A percentile compares a stretch with the other conserved stretches of the same genome.
These are phyloP conservation scores for Phyllosticta paracitricarpa DNA, from an alignment of 2,329 filamentous ascomycete species.

Conservation along the genomic window DNA sequence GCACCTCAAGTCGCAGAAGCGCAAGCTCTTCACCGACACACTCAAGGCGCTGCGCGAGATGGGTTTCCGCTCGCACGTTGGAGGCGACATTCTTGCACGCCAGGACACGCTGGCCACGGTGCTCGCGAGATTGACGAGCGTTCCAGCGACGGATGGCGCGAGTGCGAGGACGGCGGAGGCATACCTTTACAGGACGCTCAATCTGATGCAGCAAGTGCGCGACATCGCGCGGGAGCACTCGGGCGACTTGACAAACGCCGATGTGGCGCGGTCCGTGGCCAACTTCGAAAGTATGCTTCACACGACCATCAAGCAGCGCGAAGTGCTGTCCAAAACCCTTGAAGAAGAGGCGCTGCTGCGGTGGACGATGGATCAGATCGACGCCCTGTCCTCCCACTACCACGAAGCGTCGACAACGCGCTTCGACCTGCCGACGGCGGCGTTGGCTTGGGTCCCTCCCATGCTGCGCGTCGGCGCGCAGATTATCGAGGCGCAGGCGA, in stretches of 20 bases:
- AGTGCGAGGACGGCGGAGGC: slow-evolving; percentile 46
- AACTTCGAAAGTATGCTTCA: slow-evolving; percentile 79
- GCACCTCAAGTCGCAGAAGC: slow-evolving; percentile 83
- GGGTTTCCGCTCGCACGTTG: slow-evolving; percentile 79
- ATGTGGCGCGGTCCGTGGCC: slow-evolving; percentile 68
- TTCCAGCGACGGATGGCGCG: slow-evolving; percentile 22
- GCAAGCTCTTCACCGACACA: slow-evolving; percentile 81
- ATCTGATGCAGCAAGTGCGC: slow-evolving; percentile 60
- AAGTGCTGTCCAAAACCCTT: slow-evolving; percentile 34
- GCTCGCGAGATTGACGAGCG: slow-evolving; percentile 44
- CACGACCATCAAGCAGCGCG: slow-evolving; percentile 51
- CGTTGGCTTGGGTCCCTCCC: slow-evolving; percentile 52
- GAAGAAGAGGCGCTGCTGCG: slow-evolving; percentile 32
- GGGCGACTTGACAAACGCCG: slow-evolving; percentile 71
- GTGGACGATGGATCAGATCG: slow-evolving; percentile 24
- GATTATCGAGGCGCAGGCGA: slow-evolving; percentile 56
- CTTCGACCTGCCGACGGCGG: not conserved
- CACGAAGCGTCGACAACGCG: not conserved
- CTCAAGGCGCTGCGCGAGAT: slow-evolving; percentile 75
- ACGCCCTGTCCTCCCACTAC: slow-evolving; percentile 18
- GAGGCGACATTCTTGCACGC: slow-evolving; percentile 58
- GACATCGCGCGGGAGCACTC: slow-evolving; percentile 62
- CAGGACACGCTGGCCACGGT: slow-evolving; percentile 64
- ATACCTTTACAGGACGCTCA: slow-evolving; percentile 70
- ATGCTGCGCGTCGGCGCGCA: slow-evolving; percentile 54